Evolutionary conservation across 345 rosid genomes (phyloP), one percentile per base, ranked within the genome.

Genomic region (Melaleuca quinquenervia): DNA sequence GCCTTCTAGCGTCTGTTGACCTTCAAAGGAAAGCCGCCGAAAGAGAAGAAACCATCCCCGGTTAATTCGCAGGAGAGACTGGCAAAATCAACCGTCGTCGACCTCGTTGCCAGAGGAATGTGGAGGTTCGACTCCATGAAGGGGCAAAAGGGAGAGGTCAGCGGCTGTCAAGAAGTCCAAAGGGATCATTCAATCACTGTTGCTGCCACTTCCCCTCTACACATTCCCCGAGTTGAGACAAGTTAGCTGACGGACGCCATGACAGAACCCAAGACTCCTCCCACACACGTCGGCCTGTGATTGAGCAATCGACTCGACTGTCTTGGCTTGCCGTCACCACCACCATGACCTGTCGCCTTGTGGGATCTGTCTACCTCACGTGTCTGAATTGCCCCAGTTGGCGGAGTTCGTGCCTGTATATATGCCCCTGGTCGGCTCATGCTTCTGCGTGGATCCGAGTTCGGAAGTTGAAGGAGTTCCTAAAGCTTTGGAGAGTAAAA

Each of bases 191-290:
- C 0, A 70, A 70, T 18, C 8, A 36, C 78, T 9, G 78, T 41
- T 5, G 1, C 12, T 36, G 78, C 78, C 76, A 8, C 78, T 70
- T n/a, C 48, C 45, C 7, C 24, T 32, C 24, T 2, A 18, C 2
- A 45, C 48, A 70, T 4, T 16, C 0, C 24, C 24, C 3, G 5
- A 27, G 36, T 45, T 0, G 56, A 82, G 84, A 86, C 87, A 50
- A 32, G 14, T n/a, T 86, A 86, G 87, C 75, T 82, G 32, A 86
- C 84, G 84, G 52, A 86, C 50, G 54, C 84, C 24, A 86, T 86
- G 87, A 86, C 82, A 32, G 24, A 86, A 86, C 45, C 22, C 2
- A 11, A 44, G 49, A 41, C 27, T 11, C 32, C 12, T 16, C n/a
- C 55, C 21, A 27, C 84, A 50, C 58, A 82, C 27, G 84, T 86